Base-by-base conservation (phyloP, 1,284 basidiomycete genomes). In the Cutaneotrichosporon dermatis region DNA sequence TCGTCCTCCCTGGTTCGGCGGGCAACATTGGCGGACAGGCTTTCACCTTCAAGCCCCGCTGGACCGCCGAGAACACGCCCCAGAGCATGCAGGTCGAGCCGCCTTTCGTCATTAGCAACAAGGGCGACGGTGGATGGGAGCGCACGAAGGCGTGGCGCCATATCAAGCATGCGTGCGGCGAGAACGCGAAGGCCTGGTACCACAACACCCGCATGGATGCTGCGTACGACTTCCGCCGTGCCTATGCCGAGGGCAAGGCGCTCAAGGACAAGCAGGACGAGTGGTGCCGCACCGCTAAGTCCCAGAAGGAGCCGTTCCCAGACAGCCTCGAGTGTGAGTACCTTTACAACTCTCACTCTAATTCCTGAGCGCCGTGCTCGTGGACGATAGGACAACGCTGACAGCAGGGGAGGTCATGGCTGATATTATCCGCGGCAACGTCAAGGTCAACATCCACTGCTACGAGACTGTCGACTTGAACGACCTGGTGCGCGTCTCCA, bases 391-490 rank as follows among this genome's bases (percentile, higher is more conserved):
- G 25, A 25, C 12, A 10, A 3, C 10, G 34, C 46, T 49, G 46
- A 49, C 46, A 11, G 5, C 34, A 49, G 46, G 46, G 84, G 92
- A 95, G 70, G 86, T 86, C 10, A 80, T 95, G 8, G 88, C 93
- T 5, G 92, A 94, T 65, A 89, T 93, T 6, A 81, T 96, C 33
- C 81, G 93, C 50, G 77, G 77, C 7, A 76, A 79, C 54, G 77
- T 80, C 62, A 80, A 90, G 84, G 82, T 92, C 60, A 87, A 90
- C 66, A 84, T 84, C 46, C 88, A 92, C 68, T 90, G 88, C 66
- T 89, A 90, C 62, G 86, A 89, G 76, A 82, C 88, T 10, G 85
- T 86, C 55, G 90, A 93, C 69, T 80, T 92, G 36, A 88, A 91
- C 67, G 57, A 74, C 35, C 64, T 77, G 41, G 70, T 74, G 33